Evolutionary conservation across 202 grass and related monocot species (phyloP), one percentile per base, ranked within the genome.

Genomic region (Schoenoplectus triqueter): DNA sequence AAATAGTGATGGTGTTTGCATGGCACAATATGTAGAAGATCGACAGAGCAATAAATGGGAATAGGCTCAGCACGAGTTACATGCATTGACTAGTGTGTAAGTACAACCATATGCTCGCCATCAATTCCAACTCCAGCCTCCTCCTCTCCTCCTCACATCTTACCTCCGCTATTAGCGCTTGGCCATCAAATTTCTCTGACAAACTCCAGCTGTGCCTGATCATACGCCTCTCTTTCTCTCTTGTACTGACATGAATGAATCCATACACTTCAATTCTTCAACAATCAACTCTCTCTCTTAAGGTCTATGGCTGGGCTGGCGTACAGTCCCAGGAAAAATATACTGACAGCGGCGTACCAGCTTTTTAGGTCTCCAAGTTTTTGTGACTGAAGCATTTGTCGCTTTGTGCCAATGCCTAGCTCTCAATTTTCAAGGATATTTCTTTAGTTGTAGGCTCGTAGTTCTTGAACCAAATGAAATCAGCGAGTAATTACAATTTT

Each of bases 51-150:
- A 63, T 80, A 64, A 80, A 80, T 80, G 76, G 57, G 11, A 60
- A 63, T 7, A 56, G 51, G 40, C 76, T 17, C 50, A 73, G 46
- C 17, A 51, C 50, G 47, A 80, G 51, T 45, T 80, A 64, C 78
- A 47, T 80, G 78, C 78, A 80, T 80, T 80, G 78, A 64, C 78
- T 80, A 64, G 56, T 80, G 52, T 80, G 56, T 80, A 80, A 80
- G 57, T 80, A 40, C 78, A 62, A 9, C 78, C 78, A 82, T 82
- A 62, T 82, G 80, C 79, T 51, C 0, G 44, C 63, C 44, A 67
- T 82, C 76, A 62, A 17, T 62, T 21, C 17, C 74, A 31, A 31
- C 31, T 31, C 31, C 31, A 31, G 31, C 22, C 19, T 57, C 11
- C 15, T 4, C 15, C 14, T 59, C 13, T 1, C 17, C 46, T 51